Base-by-base conservation (phyloP, 2,329 filamentous ascomycete species). In the Neurospora sp. region DNA sequence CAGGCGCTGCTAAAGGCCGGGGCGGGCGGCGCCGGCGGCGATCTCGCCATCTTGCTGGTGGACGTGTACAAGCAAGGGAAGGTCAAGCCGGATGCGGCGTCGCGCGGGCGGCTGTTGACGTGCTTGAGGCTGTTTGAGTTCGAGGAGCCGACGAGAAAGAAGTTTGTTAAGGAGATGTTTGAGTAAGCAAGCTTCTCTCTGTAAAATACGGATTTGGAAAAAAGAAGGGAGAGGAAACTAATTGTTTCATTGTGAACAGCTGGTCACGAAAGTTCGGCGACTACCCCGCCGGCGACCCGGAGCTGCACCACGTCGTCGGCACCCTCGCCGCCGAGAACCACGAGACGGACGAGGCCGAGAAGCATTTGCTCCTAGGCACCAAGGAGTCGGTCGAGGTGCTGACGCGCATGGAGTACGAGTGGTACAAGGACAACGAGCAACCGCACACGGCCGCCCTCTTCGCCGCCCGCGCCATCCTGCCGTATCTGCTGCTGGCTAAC, bases 11-110 rank as follows among this genome's bases (percentile, higher is more conserved):
- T 99, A 62, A 91, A 93, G 79, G 94, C 95, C 36, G 93, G 92
- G n/a, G 94, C 97, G 80, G 93, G 93, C 69, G 94, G 94, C 41
- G 96, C 92, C 74, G 96, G 95, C 70, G 95, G 94, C 66, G 96
- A 99, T 79, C 82, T 99, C 71, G 92, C 91, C 77, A 86, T 96
- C 77, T 88, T 97, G 81, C 84, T 99, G 73, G 86, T 97, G 73
- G 96, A 97, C 73, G 92, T 97, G 69, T 97, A 96, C 84, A 90
- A 89, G 78, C 94, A 97, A 82, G 92, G 91, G 4, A 91, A 91
- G 81, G 86, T 94, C 76, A 89, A 87, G 81, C 89, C 91, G 17
- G 91, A 97, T 79, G 84, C 90, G n/a, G 84, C 83, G 66, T 89
- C 86, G 79, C 92, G 92, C 81, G 91, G 89, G 72, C 86, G 91